These are phyloP conservation scores for Colletotrichum filicis DNA, from an alignment of 2,329 filamentous ascomycete species.

Conservation along the genomic window DNA sequence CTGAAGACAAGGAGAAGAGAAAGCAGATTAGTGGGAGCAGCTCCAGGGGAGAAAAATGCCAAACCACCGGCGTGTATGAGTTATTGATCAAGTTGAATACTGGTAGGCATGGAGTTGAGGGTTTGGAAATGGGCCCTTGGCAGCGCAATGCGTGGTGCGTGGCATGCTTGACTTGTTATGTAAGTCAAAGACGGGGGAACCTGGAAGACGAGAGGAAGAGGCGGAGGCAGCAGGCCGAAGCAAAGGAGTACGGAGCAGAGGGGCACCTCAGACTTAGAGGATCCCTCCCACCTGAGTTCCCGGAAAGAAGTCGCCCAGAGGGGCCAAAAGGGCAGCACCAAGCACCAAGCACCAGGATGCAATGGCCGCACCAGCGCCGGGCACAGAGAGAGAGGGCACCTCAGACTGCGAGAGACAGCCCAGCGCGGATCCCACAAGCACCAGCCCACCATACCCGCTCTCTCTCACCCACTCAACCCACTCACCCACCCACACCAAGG, in stretches of 20 bases:
- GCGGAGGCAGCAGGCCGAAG: constrained; percentile 3
- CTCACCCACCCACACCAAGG: constrained; percentile 18
- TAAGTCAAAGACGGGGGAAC: constrained; percentile 33
- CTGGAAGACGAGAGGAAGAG: constrained; percentile 30
- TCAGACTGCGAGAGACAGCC: background rate
- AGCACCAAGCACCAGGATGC: background rate
- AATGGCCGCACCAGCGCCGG: background rate
- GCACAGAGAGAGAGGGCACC: background rate
- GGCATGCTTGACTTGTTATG: constrained; percentile 36
- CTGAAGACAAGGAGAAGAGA: constrained; percentile 16
- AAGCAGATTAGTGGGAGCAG: constrained; percentile 5
- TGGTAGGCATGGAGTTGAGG: constrained; percentile 34
- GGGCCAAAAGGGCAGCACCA: background rate
- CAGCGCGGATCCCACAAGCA: constrained; percentile 3
- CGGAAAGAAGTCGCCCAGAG: background rate
- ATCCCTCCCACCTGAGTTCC: background rate
- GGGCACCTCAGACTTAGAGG: background rate
- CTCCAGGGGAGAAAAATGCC: background rate
- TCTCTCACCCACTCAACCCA: constrained; percentile 31
- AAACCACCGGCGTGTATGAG: constrained; percentile 24
- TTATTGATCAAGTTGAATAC: constrained; percentile 29
- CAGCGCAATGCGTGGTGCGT: constrained; percentile 34
- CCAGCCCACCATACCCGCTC: constrained; percentile 13
- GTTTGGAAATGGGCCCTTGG: constrained; percentile 27
- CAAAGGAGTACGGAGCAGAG: constrained; percentile 3